These are phyloP conservation scores for Triticum turgidum DNA, from an alignment of 176 grass and related monocot species.

Conservation along the genomic window DNA sequence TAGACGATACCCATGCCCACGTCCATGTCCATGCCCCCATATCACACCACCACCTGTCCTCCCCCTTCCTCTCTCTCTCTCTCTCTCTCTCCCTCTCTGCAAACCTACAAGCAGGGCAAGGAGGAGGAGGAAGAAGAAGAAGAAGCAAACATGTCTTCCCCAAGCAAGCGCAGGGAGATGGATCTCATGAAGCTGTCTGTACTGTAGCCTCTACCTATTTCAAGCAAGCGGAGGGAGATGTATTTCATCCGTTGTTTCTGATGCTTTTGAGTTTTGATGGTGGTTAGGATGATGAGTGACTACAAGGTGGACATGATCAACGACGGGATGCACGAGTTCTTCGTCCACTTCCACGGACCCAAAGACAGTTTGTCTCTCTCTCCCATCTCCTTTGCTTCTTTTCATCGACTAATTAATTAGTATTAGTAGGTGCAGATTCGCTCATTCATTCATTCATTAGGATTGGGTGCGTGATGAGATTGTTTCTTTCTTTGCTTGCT, in stretches of 20 bases:
- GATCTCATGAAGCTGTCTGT: constrained; percentile 59
- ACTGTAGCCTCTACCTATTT: too few species aligned
- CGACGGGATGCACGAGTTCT: constrained; percentile 61
- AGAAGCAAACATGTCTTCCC: constrained; percentile 25
- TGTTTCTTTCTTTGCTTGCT: too few species aligned
- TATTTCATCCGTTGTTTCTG: background rate
- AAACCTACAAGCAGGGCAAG: background rate
- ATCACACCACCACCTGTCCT: too few species aligned
- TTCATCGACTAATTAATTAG: background rate
- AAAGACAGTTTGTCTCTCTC: constrained; percentile 21
- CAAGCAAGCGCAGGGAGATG: constrained; percentile 58
- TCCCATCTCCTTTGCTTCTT: background rate
- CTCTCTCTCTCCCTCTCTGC: too few species aligned
- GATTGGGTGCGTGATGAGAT: too few species aligned
- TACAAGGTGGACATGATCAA: constrained; percentile 67
- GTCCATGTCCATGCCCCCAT: too few species aligned
- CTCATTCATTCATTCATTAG: too few species aligned
- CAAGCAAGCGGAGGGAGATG: too few species aligned
- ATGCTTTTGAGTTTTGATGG: background rate
- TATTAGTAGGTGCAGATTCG: too few species aligned
- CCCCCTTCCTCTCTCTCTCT: background rate
- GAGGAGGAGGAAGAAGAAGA: background rate
- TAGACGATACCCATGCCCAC: too few species aligned
- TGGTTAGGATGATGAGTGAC: constrained; percentile 64
- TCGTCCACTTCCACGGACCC: constrained; percentile 62